Evolutionary conservation across 129 eudicot genomes (phyloP), one percentile per base, ranked within the genome.

Genomic region (Tagetes patula): DNA sequence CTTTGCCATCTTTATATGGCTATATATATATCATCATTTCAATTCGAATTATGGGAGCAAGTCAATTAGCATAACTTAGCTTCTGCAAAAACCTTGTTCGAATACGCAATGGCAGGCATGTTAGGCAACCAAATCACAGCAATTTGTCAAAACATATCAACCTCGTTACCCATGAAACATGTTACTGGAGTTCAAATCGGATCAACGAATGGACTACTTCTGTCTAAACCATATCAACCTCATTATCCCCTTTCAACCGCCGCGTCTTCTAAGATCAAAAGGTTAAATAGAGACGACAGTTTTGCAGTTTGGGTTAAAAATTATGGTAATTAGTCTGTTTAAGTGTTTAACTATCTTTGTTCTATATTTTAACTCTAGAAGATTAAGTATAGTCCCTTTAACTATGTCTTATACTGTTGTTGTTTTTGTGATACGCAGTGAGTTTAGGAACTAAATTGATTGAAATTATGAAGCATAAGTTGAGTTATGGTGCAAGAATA

Each of bases 401-500:
- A 12, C 5, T 8, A 33, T 52, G 3, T 64, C 67, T 8, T 69
- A 50, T 5, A 4, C 30, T 38, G 13, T 11, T 58, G 7, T 1
- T 70, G 48, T 50, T 27, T 20, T 27, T 77, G 43, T n/a, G 32
- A 9, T 33, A 11, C 58, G 76, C 83, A 82, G 86, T 65, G 67
- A 64, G 74, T 38, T 50, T 65, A 53, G 71, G 83, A 10, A 80
- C 77, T 36, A 83, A 71, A 20, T 34, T 79, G 4, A 48, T 71
- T 10, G 76, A 78, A 75, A 79, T 72, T 5, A 38, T 77, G 78
- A 85, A 73, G 68, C 69, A 75, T 14, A 85, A 82, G 76, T 53
- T 85, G 79, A 79, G 73, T 9, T 60, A 71, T 31, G 83, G 87
- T 48, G 72, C 72, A 47, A 82, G 62, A 41, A 71, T 85, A 6